Evolutionary conservation across 805 yeast species (phyloP).

Genomic region (Saturnispora quitensis): DNA sequence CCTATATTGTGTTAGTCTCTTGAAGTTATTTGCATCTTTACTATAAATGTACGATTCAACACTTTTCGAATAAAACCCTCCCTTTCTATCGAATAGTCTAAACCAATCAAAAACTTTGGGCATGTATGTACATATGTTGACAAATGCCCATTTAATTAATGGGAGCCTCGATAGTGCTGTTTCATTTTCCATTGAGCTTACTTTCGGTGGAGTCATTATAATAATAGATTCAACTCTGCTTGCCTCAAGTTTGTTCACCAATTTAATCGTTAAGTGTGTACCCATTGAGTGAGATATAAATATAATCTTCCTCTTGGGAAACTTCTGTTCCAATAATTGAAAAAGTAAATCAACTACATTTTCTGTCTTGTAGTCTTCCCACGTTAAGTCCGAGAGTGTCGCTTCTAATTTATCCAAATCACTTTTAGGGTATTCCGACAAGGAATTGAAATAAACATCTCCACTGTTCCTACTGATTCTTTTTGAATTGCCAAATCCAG

Average conservation of each 20-base stretch:
- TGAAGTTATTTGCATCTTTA: constrained; percentile 23
- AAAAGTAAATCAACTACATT: constrained; percentile 32
- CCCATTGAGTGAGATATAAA: constrained; percentile 53
- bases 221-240: constrained; percentile 38
- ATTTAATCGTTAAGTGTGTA: constrained; percentile 36
- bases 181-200: constrained; percentile 6
- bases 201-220: constrained; percentile 39
- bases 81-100: constrained; percentile 50
- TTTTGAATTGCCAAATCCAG: constrained; percentile 72
- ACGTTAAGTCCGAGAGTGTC: constrained; percentile 28
- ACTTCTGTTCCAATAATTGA: constrained; percentile 30
- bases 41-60: constrained; percentile 45
- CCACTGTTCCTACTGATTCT: constrained; percentile 11
- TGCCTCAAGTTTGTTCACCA: constrained; percentile 30
- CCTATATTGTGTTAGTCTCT: constrained; percentile 49
- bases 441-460: constrained; percentile 11
- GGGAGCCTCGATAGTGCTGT: constrained; percentile 13
- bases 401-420: constrained; percentile 15
- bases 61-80: constrained; percentile 52
- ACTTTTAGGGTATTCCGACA: constrained; percentile 18
- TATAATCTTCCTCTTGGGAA: constrained; percentile 36
- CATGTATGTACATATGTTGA: constrained; percentile 29
- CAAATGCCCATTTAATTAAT: constrained; percentile 11
- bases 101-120: constrained; percentile 45
- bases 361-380: constrained; percentile 36